Evolutionary conservation across 352 stramenopile genomes (phyloP).

Genomic region (Phytophthora foliorum): DNA sequence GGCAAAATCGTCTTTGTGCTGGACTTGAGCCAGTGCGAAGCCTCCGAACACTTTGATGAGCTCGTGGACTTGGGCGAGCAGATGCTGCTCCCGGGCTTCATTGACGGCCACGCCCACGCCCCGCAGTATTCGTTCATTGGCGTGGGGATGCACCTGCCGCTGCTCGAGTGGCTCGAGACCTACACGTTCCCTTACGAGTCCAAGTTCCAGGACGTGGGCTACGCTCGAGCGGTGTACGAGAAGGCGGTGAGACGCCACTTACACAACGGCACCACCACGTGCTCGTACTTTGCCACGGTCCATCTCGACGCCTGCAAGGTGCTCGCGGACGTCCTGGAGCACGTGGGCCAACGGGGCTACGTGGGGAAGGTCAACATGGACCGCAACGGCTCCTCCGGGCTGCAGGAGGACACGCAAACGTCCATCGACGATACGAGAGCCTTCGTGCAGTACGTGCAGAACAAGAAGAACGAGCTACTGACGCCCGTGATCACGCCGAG

Average conservation of each 20-base stretch:
- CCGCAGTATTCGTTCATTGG: constrained; percentile 95
- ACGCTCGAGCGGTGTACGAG: constrained; percentile 88
- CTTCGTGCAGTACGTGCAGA: constrained; percentile 91
- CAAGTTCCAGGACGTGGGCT: constrained; percentile 73
- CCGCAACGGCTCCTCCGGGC: constrained; percentile 85
- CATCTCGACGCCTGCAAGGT: constrained; percentile 92
- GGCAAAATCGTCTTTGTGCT: constrained; percentile 39
- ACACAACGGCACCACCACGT: constrained; percentile 93
- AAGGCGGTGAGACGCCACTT: constrained; percentile 91
- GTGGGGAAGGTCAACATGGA: constrained; percentile 98
- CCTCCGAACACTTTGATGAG: constrained; percentile 47
- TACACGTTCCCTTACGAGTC: constrained; percentile 96
- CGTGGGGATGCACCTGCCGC: constrained; percentile 93
- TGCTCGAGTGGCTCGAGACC: constrained; percentile 95
- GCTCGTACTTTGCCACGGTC: constrained; percentile 95
- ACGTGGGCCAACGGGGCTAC: constrained; percentile 91
- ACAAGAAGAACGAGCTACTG: constrained; percentile 77
- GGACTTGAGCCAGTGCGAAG: constrained; percentile 14
- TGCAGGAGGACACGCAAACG: constrained; percentile 89
- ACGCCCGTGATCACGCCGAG: constrained; percentile 94
- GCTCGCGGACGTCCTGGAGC: constrained; percentile 88
- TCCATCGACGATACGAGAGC: constrained; percentile 86
- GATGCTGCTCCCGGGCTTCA: constrained; percentile 93
- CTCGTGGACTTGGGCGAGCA: constrained; percentile 77
- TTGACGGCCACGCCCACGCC: constrained; percentile 95